Percentiles rank a stretch among this genome's conserved stretches.
Conservation (phyloP, 1,139 yeast genomes). For the Scheffersomyces insectosa region DNA sequence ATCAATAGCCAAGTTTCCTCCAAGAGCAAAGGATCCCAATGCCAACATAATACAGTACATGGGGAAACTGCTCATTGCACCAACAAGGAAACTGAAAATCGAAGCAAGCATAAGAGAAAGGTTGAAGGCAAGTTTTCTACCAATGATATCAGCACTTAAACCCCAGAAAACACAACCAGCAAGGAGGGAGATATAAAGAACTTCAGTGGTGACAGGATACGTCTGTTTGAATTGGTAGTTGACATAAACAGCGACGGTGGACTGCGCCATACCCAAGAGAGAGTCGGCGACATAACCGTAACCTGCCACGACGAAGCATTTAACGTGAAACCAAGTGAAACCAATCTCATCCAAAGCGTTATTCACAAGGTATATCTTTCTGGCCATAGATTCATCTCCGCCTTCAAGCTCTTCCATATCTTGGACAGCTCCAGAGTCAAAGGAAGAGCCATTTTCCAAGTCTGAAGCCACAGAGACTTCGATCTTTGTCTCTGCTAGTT, state of each 20-base stretch:
- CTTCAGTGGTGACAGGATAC: slow-evolving; percentile 19
- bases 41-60: slow-evolving; percentile 19
- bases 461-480: background rate
- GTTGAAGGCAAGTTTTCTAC: slow-evolving; percentile 21
- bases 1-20: slow-evolving; percentile 25
- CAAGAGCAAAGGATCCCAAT: slow-evolving; percentile 17
- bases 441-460: background rate
- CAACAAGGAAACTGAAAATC: slow-evolving; percentile 17
- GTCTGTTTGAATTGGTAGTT: slow-evolving; percentile 23
- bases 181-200: slow-evolving; percentile 8
- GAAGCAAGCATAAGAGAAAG: slow-evolving; percentile 17
- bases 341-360: slow-evolving; percentile 13
- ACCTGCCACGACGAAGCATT: slow-evolving; percentile 19
- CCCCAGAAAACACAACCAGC: slow-evolving; percentile 13
- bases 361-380: slow-evolving; percentile 10
- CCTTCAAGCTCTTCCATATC: slow-evolving; percentile 2
- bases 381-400: background rate
- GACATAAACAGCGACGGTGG: slow-evolving; percentile 42
- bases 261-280: slow-evolving; percentile 32
- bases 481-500: background rate
- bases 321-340: slow-evolving; percentile 11
- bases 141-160: slow-evolving; percentile 14
- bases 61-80: slow-evolving; percentile 24
- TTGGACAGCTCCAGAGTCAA: background rate
- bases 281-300: slow-evolving; percentile 25